Base-by-base conservation (phyloP, 139 green algal species). In the Micromonas pusilla region DNA sequence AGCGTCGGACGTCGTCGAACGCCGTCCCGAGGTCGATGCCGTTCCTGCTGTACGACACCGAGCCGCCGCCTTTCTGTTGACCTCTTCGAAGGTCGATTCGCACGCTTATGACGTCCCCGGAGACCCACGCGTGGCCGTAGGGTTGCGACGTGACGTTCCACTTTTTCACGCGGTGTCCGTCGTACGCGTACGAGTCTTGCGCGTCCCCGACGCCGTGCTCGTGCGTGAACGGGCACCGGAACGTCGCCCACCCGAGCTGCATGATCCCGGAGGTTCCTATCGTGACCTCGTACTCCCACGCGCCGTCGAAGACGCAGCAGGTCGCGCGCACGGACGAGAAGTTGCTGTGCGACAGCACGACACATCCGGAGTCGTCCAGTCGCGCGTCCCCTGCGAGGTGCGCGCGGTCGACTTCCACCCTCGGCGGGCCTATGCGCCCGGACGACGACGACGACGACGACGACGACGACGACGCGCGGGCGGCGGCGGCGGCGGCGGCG, bases 121-220 rank as follows among this genome's bases (percentile, higher is more conserved):
- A 66, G 3, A 87, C 84, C 86, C 89, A 89, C 19, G 82, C 65
- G 73, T 96, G 78, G 3, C 91, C 91, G 72, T 96, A 97, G 0
- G 82, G 70, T n/a, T 74, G 77, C n/a, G 79, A 87, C 31, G 73
- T 81, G 37, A 94, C 88, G 79, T 88, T 92, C 93, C 93, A 98
- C 77, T 93, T 93, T 34, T 81, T 81, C 23, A 90, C 66, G 26
- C 93, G 86, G 79, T 97, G 96, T 9, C 91, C 91, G 57, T 95
- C 90, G 73, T 87, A 92, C 0, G 91, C 91, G 70, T 91, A 96
- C 37, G 83, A 92, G 84, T 97, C 87, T 0, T 86, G 74, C 16
- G 85, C 90, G 76, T 98, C 93, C 1, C 93, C 93, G 52, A 97
- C 91, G 16, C 93, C 93, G 78, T 98, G 91, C 80, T 97, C 93